phyloP scores from a whole-genome alignment of 352 stramenopile species.

The Phytophthora pistaciae region DNA sequence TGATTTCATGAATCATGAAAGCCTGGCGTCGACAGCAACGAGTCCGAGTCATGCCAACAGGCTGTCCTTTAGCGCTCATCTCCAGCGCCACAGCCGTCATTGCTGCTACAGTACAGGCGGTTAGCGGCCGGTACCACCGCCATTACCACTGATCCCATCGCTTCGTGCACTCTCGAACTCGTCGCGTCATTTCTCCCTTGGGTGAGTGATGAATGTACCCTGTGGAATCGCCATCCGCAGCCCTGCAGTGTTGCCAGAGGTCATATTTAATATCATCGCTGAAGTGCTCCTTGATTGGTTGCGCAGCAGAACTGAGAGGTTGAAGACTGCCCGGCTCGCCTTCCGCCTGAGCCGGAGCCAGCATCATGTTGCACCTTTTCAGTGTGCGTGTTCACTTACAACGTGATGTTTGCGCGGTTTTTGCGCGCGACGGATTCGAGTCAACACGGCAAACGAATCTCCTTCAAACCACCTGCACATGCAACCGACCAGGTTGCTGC shows the following conservation, averaged over 20 bases:
- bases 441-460: conserved; percentile 15
- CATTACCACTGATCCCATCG: neutral
- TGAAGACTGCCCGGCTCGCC: neutral
- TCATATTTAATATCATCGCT: neutral
- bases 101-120: neutral
- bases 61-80: neutral
- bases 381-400: conserved; percentile 18
- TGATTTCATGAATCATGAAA: too few species aligned
- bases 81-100: neutral
- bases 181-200: too few species aligned
- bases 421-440: conserved; percentile 2
- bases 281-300: neutral
- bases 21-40: neutral
- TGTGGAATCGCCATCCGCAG: neutral
- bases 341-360: conserved; percentile 9
- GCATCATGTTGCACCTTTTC: conserved; percentile 12
- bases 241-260: neutral
- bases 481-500: neutral
- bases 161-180: too few species aligned
- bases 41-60: neutral
- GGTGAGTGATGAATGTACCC: too few species aligned
- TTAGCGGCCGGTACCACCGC: neutral
- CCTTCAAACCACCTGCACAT: neutral
- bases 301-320: neutral
- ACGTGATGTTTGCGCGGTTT: neutral